These are phyloP conservation scores for Carnegiea gigantea DNA, from an alignment of 179 eudicot species.

Conservation along the genomic window DNA sequence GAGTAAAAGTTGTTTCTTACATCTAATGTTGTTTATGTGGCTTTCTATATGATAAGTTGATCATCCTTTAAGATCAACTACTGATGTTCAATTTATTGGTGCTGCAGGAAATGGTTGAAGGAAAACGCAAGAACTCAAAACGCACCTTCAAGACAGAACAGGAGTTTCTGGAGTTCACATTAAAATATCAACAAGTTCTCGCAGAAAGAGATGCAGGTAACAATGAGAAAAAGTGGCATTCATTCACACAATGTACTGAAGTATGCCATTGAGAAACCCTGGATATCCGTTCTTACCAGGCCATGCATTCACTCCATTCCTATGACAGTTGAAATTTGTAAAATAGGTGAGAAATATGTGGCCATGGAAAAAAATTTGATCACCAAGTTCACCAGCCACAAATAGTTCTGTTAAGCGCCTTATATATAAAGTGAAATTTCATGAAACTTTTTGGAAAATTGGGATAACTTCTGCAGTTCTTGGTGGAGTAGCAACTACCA, in stretches of 20 bases:
- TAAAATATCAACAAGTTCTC: slow-evolving; percentile 77
- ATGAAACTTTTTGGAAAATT: not conserved
- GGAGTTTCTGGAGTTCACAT: slow-evolving; percentile 86
- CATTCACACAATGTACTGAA: not conserved
- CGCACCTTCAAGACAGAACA: slow-evolving; percentile 80
- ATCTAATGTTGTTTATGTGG: not conserved
- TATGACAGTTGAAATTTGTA: not conserved
- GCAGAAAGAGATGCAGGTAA: slow-evolving; percentile 92
- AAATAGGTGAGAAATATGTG: not conserved
- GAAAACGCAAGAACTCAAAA: slow-evolving; percentile 73
- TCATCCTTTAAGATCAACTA: not conserved
- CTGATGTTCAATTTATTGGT: slow-evolving; percentile 9
- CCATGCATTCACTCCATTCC: not conserved
- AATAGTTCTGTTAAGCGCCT: not conserved
- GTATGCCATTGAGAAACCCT: not conserved
- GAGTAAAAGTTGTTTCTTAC: not conserved
- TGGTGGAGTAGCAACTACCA: not conserved
- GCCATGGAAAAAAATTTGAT: not conserved
- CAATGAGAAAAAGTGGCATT: not conserved
- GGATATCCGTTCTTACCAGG: not conserved
- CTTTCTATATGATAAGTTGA: not conserved
- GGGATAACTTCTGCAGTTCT: not conserved
- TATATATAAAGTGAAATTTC: not conserved
- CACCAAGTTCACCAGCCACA: not conserved
- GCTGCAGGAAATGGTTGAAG: slow-evolving; percentile 51